Base-by-base conservation (phyloP, 179 eudicot species). In the Silene vulgaris region DNA sequence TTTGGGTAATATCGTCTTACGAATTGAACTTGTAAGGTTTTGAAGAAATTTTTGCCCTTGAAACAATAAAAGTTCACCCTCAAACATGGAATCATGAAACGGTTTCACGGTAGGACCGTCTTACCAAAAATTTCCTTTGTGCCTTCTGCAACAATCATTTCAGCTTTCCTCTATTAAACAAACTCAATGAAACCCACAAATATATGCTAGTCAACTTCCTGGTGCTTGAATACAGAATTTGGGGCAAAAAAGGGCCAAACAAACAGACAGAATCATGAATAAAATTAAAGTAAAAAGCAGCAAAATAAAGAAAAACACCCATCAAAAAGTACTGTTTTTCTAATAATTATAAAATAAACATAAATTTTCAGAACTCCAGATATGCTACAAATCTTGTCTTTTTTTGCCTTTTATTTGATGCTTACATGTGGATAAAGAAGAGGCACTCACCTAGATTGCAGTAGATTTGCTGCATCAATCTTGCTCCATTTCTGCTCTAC, bases 191-290 rank as follows among this genome's bases (percentile, higher is more conserved):
- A 66, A n/a, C 70, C 9, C 50, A 66, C 20, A 66, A 6, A 65
- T 14, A 32, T 66, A 66, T 66, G 20, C 48, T 14, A 40, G 70
- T 66, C 70, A 13, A 66, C 70, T 66, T 66, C 37, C 9, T 32
- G n/a, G 19, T 66, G 37, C 70, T 66, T 35, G 70, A 66, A 14
- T 30, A 16, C 20, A 30, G 23, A 66, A 66, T 16, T 30, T 32
- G 50, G 70, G 29, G 30, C 5, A 21, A 1, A 61, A 62, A 66
- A 65, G 8, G 23, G 20, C 50, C 48, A 40, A 63, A 26, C 16
- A 43, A 40, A 69, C 72, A 69, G 56, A 69, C 72, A 43, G 72
- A 69, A 69, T 69, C 30, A 66, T 69, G 57, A 13, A 69, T 26
- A 69, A 40, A 68, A 69, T 37, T 56, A 68, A 68, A 40, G 54